These are phyloP conservation scores for Dunaliella sp. DNA, from an alignment of 139 green algal species.

Conservation along the genomic window DNA sequence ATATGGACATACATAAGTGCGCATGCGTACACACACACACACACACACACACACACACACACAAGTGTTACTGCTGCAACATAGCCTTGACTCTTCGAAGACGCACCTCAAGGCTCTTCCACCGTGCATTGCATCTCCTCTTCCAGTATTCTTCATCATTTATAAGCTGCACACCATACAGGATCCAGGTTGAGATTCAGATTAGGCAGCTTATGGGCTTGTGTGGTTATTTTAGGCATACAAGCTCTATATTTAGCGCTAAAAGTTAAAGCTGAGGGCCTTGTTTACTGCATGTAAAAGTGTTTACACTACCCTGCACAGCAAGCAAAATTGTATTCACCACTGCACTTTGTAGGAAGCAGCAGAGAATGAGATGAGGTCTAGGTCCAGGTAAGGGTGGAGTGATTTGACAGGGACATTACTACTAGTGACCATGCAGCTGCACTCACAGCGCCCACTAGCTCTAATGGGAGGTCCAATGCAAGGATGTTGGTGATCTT, in stretches of 20 bases:
- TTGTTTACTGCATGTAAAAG: background rate
- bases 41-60: no score
- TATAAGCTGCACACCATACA: conserved; percentile 39
- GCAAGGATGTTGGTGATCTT: conserved; percentile 57
- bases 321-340: background rate
- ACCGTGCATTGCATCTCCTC: conserved; percentile 45
- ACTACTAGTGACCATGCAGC: no score
- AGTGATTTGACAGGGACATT: no score
- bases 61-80: no score
- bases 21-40: no score
- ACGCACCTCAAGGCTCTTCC: conserved; percentile 66
- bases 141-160: conserved; percentile 77
- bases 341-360: background rate
- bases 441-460: conserved; percentile 64
- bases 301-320: background rate
- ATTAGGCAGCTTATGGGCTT: background rate
- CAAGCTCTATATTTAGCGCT: no score
- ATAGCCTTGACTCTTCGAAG: no score
- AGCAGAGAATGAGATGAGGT: background rate
- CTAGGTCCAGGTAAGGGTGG: no score
- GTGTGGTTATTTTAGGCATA: no score
- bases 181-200: background rate
- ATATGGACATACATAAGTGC: no score
- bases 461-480: conserved; percentile 69
- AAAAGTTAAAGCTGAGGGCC: no score